phyloP scores from a whole-genome alignment of 176 grass and related monocot genomes.

The Oryza glumipatula region DNA sequence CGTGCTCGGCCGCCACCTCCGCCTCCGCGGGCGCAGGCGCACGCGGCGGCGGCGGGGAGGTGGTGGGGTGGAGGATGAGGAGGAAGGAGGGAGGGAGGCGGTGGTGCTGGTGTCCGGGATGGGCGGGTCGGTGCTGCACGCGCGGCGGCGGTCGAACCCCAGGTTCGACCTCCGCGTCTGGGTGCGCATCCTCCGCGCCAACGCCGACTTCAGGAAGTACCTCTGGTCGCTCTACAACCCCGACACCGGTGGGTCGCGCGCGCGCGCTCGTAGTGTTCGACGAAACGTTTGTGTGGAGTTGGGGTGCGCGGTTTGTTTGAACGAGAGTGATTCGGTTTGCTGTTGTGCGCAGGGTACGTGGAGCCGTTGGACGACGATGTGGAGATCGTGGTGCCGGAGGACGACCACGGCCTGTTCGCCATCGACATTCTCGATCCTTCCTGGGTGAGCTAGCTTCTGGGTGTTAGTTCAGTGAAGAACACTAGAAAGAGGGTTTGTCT shows the following conservation, averaged over 20 bases:
- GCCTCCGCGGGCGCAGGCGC: conserved; percentile 11
- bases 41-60: not conserved
- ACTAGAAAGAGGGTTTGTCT: not conserved
- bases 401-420: conserved; percentile 83
- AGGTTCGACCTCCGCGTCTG: conserved; percentile 65
- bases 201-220: conserved; percentile 91
- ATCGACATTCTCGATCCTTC: conserved; percentile 96
- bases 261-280: conserved; percentile 4
- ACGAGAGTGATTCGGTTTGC: not conserved
- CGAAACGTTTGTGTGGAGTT: not conserved
- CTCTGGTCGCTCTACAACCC: conserved; percentile 84
- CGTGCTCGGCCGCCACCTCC: conserved; percentile 33
- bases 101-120: conserved; percentile 94
- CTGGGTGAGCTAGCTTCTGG: conserved; percentile 58
- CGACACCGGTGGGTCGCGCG: conserved; percentile 52
- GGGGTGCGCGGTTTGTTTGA: not conserved
- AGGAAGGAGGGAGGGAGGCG: conserved; percentile 45
- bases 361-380: conserved; percentile 74
- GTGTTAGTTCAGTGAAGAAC: not conserved
- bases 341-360: conserved; percentile 61
- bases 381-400: conserved; percentile 82
- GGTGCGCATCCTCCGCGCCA: conserved; percentile 86
- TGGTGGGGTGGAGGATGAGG: not conserved
- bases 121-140: conserved; percentile 85
- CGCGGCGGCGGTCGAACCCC: conserved; percentile 60